Percentiles rank a stretch among this genome's conserved stretches.
phyloP scores from a whole-genome alignment of 2,329 filamentous ascomycete species.

The Thelonectria rubi region DNA sequence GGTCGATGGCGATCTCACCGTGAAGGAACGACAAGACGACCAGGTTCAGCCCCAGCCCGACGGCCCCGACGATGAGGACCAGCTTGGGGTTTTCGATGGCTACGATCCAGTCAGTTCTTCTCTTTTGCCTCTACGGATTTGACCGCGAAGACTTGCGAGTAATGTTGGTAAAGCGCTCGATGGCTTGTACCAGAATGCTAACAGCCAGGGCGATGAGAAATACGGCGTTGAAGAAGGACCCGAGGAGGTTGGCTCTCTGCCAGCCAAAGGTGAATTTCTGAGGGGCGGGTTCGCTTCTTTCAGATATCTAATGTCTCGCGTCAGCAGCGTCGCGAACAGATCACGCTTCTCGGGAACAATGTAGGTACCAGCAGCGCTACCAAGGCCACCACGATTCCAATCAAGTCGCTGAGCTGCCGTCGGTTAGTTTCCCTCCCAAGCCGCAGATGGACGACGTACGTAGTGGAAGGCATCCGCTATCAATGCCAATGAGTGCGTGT shows the following conservation, averaged over 20 bases:
- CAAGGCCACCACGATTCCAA: constrained; percentile 74
- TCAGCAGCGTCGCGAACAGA: constrained; percentile 4
- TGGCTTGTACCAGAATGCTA: constrained; percentile 76
- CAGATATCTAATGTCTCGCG: constrained; percentile 58
- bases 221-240: constrained; percentile 83
- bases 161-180: constrained; percentile 73
- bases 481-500: constrained; percentile 75
- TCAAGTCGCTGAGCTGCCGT: constrained; percentile 71
- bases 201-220: constrained; percentile 77
- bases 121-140: neutral
- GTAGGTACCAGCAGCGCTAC: constrained; percentile 65
- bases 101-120: constrained; percentile 44
- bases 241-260: constrained; percentile 76
- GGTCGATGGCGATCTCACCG: constrained; percentile 51
- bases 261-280: constrained; percentile 71
- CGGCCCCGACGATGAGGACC: constrained; percentile 73
- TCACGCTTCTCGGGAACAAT: constrained; percentile 27
- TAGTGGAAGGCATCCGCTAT: constrained; percentile 84
- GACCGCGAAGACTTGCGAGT: constrained; percentile 52
- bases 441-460: constrained; percentile 52
- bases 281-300: constrained; percentile 62
- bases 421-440: constrained; percentile 21
- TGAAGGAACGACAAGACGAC: constrained; percentile 73
- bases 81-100: constrained; percentile 71
- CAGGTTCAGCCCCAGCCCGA: constrained; percentile 74